Conservation (phyloP, 2,329 filamentous ascomycete species). For the Sclerotinia sclerotiorum region DNA sequence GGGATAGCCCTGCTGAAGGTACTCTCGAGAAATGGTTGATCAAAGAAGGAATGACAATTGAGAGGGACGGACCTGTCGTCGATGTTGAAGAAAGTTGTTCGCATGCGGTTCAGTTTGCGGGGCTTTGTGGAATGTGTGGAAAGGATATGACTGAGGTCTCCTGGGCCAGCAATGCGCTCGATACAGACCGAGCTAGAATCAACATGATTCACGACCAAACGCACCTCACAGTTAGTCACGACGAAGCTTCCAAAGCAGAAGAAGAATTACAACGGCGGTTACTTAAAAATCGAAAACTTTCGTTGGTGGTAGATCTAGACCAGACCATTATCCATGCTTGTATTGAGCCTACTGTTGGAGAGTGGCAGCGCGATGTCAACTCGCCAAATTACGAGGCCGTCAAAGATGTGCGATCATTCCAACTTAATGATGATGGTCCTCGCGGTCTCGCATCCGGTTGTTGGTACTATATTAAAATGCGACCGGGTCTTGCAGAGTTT, state of each 20-base stretch:
- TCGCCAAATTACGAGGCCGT: slow-evolving; percentile 92
- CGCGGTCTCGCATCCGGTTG: slow-evolving; percentile 68
- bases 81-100: slow-evolving; percentile 88
- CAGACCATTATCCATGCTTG: slow-evolving; percentile 98
- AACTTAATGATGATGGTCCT: slow-evolving; percentile 81
- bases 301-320: slow-evolving; percentile 92
- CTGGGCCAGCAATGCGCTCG: slow-evolving; percentile 77
- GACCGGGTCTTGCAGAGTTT: slow-evolving; percentile 81
- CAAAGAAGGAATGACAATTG: slow-evolving; percentile 62
- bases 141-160: slow-evolving; percentile 92
- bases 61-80: slow-evolving; percentile 58
- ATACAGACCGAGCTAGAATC: slow-evolving; percentile 84
- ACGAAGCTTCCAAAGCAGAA: slow-evolving; percentile 78
- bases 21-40: slow-evolving; percentile 76
- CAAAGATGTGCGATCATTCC: slow-evolving; percentile 83
- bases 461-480: slow-evolving; percentile 98
- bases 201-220: slow-evolving; percentile 94
- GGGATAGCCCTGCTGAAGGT: slow-evolving; percentile 82
- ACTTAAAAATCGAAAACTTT: slow-evolving; percentile 78
- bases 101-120: slow-evolving; percentile 87
- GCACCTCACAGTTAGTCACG: slow-evolving; percentile 77
- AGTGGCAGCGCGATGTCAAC: slow-evolving; percentile 85
- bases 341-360: slow-evolving; percentile 91
- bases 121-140: slow-evolving; percentile 87
- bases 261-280: slow-evolving; percentile 83